phyloP scores from a whole-genome alignment of 352 stramenopile genomes.

The Pythium scleroteichum region DNA sequence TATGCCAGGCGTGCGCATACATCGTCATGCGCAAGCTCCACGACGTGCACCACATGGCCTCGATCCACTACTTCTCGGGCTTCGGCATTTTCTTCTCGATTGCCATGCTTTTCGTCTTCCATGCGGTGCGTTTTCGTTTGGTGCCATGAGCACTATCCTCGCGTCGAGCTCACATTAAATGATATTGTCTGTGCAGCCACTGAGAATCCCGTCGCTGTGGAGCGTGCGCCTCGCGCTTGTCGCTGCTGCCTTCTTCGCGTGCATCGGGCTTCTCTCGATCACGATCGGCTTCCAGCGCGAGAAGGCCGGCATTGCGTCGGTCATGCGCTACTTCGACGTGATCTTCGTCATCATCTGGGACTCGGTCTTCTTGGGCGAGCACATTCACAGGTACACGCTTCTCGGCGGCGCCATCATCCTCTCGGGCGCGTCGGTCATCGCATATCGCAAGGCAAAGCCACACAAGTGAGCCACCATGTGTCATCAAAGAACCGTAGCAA shows the following conservation, averaged over 20 bases:
- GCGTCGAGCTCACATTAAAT: background rate
- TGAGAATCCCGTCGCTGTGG: slow-evolving; percentile 22
- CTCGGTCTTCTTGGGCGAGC: slow-evolving; percentile 43
- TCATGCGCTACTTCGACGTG: slow-evolving; percentile 73
- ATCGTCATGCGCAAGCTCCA: slow-evolving; percentile 59
- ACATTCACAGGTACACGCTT: slow-evolving; percentile 59
- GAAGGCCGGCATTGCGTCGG: slow-evolving; percentile 55
- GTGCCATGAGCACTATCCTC: too few species aligned
- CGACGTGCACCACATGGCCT: slow-evolving; percentile 40
- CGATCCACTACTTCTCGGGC: slow-evolving; percentile 49
- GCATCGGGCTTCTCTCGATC: slow-evolving; percentile 50
- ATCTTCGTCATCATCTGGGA: slow-evolving; percentile 66
- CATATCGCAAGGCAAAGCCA: slow-evolving; percentile 15
- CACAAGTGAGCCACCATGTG: background rate
- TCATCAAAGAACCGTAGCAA: background rate
- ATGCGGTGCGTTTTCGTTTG: slow-evolving; percentile 14
- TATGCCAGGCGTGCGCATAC: slow-evolving; percentile 48
- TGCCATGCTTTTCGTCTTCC: slow-evolving; percentile 14
- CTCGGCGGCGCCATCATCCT: slow-evolving; percentile 62
- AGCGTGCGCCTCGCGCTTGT: slow-evolving; percentile 43
- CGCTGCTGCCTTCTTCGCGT: slow-evolving; percentile 39
- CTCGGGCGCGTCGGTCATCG: slow-evolving; percentile 46
- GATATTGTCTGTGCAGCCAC: slow-evolving; percentile 6
- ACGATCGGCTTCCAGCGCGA: slow-evolving; percentile 61
- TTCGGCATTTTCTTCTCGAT: slow-evolving; percentile 36